Conservation (phyloP, 345 rosid species). For the Lepidium sativum region DNA sequence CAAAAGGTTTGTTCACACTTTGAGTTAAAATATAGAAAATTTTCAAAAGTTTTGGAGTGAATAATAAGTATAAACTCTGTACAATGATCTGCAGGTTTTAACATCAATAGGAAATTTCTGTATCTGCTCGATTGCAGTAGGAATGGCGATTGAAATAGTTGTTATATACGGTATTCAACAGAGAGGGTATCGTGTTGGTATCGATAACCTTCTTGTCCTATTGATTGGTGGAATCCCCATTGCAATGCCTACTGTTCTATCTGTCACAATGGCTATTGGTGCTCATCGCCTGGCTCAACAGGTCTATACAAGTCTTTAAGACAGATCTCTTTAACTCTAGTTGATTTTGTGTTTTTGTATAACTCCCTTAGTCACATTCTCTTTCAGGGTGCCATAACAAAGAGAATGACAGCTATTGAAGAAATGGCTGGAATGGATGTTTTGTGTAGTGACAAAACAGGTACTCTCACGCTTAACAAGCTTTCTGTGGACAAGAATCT, state of each 20-base stretch:
- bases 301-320: conserved; percentile 24
- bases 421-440: conserved; percentile 99
- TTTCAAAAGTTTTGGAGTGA: not conserved
- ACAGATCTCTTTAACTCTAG: not conserved
- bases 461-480: conserved; percentile 88
- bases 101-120: conserved; percentile 91
- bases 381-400: conserved; percentile 75
- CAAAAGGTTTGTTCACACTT: conserved; percentile 51
- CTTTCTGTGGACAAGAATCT: conserved; percentile 71
- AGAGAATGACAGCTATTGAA: conserved; percentile 95
- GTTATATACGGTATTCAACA: conserved; percentile 44
- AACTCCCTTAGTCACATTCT: not conserved
- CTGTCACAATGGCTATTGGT: conserved; percentile 92
- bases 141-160: conserved; percentile 63
- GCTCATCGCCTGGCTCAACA: conserved; percentile 80
- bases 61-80: not conserved
- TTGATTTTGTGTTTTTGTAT: not conserved
- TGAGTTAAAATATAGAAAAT: not conserved
- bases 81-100: conserved; percentile 42
- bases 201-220: conserved; percentile 46
- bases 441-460: conserved; percentile 74
- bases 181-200: conserved; percentile 51
- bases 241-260: conserved; percentile 66
- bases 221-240: conserved; percentile 69
- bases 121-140: conserved; percentile 83